Evolutionary conservation across 441 rosid genomes (phyloP).

Genomic region (Populus trichocarpa): DNA sequence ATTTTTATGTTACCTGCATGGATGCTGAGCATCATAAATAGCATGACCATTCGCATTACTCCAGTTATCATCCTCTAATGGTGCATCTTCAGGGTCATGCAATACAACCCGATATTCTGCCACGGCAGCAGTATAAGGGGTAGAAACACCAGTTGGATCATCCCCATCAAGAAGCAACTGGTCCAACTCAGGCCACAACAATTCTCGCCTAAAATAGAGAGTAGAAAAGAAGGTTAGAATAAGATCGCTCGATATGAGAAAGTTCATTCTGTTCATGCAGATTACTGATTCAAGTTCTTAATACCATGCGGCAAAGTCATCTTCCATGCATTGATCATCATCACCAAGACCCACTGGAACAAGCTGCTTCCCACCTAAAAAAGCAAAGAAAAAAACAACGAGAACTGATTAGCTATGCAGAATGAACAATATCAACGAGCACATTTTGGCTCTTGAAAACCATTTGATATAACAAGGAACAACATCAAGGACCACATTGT

Average conservation of each 20-base stretch:
- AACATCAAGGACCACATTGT: neutral
- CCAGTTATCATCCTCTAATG: conserved; percentile 45
- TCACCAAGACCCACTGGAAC: conserved; percentile 32
- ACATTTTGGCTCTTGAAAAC: neutral
- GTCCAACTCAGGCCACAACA: conserved; percentile 95
- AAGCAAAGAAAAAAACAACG: conserved; percentile 13
- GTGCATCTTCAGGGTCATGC: conserved; percentile 56
- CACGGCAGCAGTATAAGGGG: conserved; percentile 96
- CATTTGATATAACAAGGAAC: neutral
- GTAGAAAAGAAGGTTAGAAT: neutral
- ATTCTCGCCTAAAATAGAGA: conserved; percentile 61
- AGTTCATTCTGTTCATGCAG: neutral
- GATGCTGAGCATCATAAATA: conserved; percentile 88
- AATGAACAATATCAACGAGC: neutral
- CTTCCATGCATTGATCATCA: conserved; percentile 60
- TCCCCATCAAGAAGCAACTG: conserved; percentile 75
- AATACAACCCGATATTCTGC: conserved; percentile 79
- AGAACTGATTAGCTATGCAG: neutral
- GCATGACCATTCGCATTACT: conserved; percentile 75
- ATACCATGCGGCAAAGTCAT: conserved; percentile 92
- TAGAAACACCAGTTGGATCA: conserved; percentile 61
- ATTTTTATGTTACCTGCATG: conserved; percentile 55
- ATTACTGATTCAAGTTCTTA: conserved; percentile 10
- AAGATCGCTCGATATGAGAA: neutral
- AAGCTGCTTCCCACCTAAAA: conserved; percentile 80